Conservation (phyloP, 2,329 filamentous ascomycete genomes). For the Venturia asperata region DNA sequence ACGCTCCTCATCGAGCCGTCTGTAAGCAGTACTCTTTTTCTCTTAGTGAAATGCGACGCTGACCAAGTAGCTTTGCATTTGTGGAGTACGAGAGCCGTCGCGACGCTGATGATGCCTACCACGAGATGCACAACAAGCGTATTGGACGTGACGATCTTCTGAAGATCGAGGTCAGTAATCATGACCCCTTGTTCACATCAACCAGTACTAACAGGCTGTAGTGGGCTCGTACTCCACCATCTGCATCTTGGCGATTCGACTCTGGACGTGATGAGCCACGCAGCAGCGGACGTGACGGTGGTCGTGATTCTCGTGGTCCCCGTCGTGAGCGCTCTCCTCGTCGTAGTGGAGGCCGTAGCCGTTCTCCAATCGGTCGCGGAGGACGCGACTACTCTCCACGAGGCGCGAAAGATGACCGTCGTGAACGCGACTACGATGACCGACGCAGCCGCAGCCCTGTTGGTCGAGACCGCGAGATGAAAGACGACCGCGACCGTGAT, state of each 20-base stretch:
- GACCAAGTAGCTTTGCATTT: slow-evolving; percentile 72
- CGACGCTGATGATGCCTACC: slow-evolving; percentile 96
- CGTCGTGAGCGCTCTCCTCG: slow-evolving; percentile 60
- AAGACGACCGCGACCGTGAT: slow-evolving; percentile 49
- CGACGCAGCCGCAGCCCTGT: slow-evolving; percentile 58
- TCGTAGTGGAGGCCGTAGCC: slow-evolving; percentile 32
- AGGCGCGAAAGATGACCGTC: slow-evolving; percentile 66
- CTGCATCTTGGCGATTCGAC: slow-evolving; percentile 97
- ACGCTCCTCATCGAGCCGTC: slow-evolving; percentile 82
- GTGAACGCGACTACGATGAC: slow-evolving; percentile 62
- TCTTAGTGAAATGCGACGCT: slow-evolving; percentile 19
- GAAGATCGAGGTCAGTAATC: slow-evolving; percentile 80
- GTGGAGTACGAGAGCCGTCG: slow-evolving; percentile 98
- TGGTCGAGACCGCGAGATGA: slow-evolving; percentile 56
- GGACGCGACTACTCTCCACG: slow-evolving; percentile 75
- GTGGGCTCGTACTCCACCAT: slow-evolving; percentile 98
- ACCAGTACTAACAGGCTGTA: slow-evolving; percentile 34
- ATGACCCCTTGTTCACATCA: not conserved
- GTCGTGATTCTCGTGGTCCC: slow-evolving; percentile 59
- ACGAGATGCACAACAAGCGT: slow-evolving; percentile 99
- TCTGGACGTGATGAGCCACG: slow-evolving; percentile 63
- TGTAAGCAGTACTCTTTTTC: slow-evolving; percentile 57
- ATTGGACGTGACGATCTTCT: slow-evolving; percentile 90
- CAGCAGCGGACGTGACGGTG: slow-evolving; percentile 45
- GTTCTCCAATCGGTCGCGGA: slow-evolving; percentile 49